These are phyloP conservation scores for Vanilla planifolia DNA, from an alignment of 106 monocot species.

Conservation along the genomic window DNA sequence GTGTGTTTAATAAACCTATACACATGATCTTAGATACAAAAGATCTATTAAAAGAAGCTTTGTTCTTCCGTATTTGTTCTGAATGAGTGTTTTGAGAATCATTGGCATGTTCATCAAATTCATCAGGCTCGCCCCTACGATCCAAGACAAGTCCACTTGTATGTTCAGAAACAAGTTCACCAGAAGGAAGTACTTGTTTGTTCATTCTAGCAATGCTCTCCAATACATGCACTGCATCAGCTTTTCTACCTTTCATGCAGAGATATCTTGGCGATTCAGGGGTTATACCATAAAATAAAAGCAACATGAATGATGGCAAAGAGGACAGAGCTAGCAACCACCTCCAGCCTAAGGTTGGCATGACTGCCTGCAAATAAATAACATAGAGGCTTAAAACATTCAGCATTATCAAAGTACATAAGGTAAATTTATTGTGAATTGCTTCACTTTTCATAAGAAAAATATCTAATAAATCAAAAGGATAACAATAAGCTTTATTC, in stretches of 20 bases:
- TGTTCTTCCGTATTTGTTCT: conserved; percentile 15
- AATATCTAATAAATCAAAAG: no score
- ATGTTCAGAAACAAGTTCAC: conserved; percentile 47
- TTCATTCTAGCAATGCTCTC: conserved; percentile 58
- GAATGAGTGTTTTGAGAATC: conserved; percentile 36
- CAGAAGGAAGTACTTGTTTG: conserved; percentile 37
- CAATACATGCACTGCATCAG: conserved; percentile 44
- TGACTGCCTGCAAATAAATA: conserved; percentile 44
- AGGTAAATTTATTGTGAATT: no score
- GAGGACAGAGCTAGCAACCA: conserved; percentile 72
- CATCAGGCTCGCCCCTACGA: conserved; percentile 7
- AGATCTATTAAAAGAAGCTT: neutral
- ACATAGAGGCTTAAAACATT: no score
- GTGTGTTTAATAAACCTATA: conserved; percentile 18
- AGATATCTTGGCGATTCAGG: conserved; percentile 88
- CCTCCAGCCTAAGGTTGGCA: conserved; percentile 79
- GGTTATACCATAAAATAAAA: conserved; percentile 50
- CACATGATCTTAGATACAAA: conserved; percentile 15
- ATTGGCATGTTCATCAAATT: conserved; percentile 12
- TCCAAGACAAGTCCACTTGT: conserved; percentile 44
- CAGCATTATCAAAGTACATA: no score
- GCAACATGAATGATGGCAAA: conserved; percentile 53
- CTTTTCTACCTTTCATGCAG: conserved; percentile 54
- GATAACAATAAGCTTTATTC: no score
- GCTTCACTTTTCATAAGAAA: no score